Evolutionary conservation across 2,329 filamentous ascomycete genomes (phyloP), one percentile per base, ranked within the genome.

Genomic region (Penicillium sp.): DNA sequence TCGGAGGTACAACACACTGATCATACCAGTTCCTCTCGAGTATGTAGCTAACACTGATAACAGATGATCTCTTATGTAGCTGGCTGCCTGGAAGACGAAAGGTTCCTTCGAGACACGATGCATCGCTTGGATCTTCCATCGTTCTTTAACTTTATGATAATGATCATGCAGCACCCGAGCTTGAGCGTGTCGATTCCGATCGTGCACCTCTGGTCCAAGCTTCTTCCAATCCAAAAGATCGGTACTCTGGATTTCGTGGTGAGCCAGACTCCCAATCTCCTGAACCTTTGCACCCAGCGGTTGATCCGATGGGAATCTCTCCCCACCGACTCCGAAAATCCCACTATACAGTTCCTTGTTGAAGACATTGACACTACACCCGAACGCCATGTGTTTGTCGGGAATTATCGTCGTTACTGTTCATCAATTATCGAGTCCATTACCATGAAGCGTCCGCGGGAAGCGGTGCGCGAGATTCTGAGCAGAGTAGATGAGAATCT

Each of bases 301-400:
- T 75, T 97, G 43, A 78, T 97, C 49, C 84, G 88, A 44, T 98
- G 95, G 67, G 93, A 98, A 67, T 84, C 79, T 52, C 73, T 97
- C 2, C 87, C 89, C 0, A 84, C 91, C 53, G 86, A 95, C 52
- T 86, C 84, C 0, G 80, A 87, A 38, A 85, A 96, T 58, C 78
- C 87, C 1, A 90, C 86, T 0, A 79, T 89, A 48, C 74, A 88
- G 9, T 93, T 95, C 56, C 76, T 98, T 1, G 77, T 89, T 60
- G 90, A 97, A 62, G 93, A 98, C 63, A 94, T 95, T 46, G 93
- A 98, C 62, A 97, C 91, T 0, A 76, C 91, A 16, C 93, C 93
- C 0, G 93, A 98, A 65, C 81, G 89, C 20, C 93, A 98, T 69
- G 89, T 89, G 1, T 98, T 98, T 65, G 77, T 97, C 9, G 89